These are phyloP conservation scores for Fusarium albidum DNA, from an alignment of 2,329 filamentous ascomycete genomes.

Conservation along the genomic window DNA sequence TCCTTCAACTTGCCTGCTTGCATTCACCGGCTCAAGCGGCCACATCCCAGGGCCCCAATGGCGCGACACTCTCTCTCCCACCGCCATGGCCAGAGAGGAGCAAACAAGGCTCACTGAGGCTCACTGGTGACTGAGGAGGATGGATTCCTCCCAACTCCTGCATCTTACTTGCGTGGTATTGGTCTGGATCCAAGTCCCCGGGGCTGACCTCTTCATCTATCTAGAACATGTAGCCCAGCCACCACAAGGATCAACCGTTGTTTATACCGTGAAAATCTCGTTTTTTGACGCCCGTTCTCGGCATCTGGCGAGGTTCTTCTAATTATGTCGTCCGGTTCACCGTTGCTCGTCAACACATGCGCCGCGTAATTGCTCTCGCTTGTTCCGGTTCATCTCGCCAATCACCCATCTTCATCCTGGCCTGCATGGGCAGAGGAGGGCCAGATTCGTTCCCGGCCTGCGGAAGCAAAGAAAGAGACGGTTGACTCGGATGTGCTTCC, in stretches of 20 bases:
- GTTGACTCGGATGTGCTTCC: slow-evolving; percentile 4
- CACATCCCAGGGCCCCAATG: slow-evolving; percentile 1
- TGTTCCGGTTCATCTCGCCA: slow-evolving; percentile 15
- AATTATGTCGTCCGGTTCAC: slow-evolving; percentile 8
- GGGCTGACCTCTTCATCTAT: slow-evolving; percentile 17
- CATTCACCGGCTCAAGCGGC: slow-evolving; percentile 7
- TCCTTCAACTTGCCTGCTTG: background rate
- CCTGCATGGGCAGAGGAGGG: background rate
- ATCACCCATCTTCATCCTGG: slow-evolving; percentile 7
- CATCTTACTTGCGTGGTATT: background rate
- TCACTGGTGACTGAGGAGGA: too few relatives aligned
- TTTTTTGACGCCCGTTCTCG: slow-evolving; percentile 1
- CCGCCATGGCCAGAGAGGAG: background rate
- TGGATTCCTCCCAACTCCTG: background rate
- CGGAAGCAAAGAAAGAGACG: slow-evolving; percentile 1
- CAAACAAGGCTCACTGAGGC: too few relatives aligned
- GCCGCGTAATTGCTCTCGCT: slow-evolving; percentile 17
- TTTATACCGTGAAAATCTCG: background rate
- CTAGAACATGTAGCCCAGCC: slow-evolving; percentile 16
- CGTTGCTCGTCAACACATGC: slow-evolving; percentile 11
- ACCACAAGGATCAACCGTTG: slow-evolving; percentile 17
- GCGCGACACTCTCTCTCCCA: background rate
- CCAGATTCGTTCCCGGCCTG: slow-evolving; percentile 17
- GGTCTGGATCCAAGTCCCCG: background rate
- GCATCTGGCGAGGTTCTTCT: background rate